Evolutionary conservation across 352 stramenopile genomes (phyloP), one percentile per base, ranked within the genome.

Genomic region (Phytopythium cucurbitacearum): DNA sequence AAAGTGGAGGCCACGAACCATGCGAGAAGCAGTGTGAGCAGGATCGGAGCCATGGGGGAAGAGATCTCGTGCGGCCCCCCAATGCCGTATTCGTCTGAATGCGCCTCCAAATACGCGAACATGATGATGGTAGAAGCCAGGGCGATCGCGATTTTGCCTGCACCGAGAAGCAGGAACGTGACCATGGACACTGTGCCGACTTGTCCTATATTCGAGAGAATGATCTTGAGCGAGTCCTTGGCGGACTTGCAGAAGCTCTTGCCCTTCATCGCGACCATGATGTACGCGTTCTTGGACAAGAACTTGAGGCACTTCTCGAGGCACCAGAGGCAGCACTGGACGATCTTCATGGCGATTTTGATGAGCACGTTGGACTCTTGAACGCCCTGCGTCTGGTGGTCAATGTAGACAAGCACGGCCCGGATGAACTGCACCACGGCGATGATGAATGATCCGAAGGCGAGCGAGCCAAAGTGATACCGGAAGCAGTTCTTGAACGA

Each of bases 211-310:
- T 93, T 89, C 21, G 75, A 81, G 6, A 94, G 69, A 59, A 99
- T 85, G 42, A 98, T 95, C 35, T 94, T 91, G 55, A 94, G 90
- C 12, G 94, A 97, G 56, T 98, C 79, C 53, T 96, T 96, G 45
- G 95, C 95, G 0, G 91, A 90, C 4, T 54, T 48, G 53, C 84
- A 94, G 64, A 95, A 95, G 51, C 70, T 81, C 40, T 75, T 63
- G 37, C 81, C 80, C 39, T 89, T 82, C 71, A 89, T 91, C 10
- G 83, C 85, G 34, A 94, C 69, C 49, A 93, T 67, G 45, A 97
- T 97, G 64, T 97, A 98, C 0, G 89, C 89, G 76, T 98, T 98
- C 68, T 98, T 98, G 63, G 97, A 98, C n/a, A 99, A 67, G 60
- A 98, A 99, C 50, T 91, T 94, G 57, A 99, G 85, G 53, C 89